Evolutionary conservation across 495 filamentous ascomycete genomes (phyloP).

Genomic region (Sabuloglossum arenarium): DNA sequence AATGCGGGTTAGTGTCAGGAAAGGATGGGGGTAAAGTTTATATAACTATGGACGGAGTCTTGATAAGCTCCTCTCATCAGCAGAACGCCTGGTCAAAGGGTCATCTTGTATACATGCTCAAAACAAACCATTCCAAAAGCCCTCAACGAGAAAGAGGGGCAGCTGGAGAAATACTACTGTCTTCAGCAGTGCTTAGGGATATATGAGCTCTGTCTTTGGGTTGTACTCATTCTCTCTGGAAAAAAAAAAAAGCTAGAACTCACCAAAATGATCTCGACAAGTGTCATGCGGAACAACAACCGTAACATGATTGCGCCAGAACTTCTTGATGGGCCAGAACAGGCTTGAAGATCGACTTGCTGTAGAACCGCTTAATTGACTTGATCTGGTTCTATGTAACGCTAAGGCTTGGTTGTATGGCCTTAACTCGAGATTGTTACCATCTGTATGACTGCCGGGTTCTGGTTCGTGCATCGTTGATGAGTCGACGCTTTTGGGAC

Average conservation of each 20-base stretch:
- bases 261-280: slow-evolving; percentile 34
- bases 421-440: neutral
- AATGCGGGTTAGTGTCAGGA: neutral
- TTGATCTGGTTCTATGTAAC: neutral
- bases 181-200: too few species aligned
- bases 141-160: too few species aligned
- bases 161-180: too few species aligned
- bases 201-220: too few species aligned
- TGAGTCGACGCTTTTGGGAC: too few species aligned
- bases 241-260: slow-evolving; percentile 7
- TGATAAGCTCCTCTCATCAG: too few species aligned
- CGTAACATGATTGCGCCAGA: slow-evolving; percentile 25
- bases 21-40: neutral
- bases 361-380: neutral
- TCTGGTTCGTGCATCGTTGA: too few species aligned
- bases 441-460: neutral
- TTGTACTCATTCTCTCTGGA: too few species aligned
- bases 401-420: neutral
- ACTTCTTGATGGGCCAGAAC: slow-evolving; percentile 11
- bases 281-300: slow-evolving; percentile 22
- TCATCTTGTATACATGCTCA: too few species aligned
- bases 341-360: neutral
- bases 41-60: slow-evolving; percentile 2
- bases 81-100: too few species aligned
- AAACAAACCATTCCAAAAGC: too few species aligned